Conservation (phyloP, 2,329 filamentous ascomycete species). For the Pseudocercospora fuligena region DNA sequence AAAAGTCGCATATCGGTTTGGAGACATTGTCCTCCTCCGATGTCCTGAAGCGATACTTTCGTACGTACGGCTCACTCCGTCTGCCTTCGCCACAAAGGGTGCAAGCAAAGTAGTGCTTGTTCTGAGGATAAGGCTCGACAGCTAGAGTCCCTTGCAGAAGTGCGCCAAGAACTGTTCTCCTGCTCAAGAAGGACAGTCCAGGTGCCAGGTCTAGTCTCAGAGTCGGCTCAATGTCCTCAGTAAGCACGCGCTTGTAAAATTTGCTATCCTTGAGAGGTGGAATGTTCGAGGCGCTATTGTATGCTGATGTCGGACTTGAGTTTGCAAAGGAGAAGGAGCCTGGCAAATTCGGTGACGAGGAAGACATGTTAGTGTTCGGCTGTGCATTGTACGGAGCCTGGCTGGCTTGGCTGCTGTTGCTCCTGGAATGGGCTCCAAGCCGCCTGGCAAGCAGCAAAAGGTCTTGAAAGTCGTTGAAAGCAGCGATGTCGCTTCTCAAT, state of each 20-base stretch:
- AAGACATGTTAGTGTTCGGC: slow-evolving; percentile 3
- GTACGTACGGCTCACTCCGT: slow-evolving; percentile 70
- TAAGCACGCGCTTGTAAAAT: slow-evolving; percentile 88
- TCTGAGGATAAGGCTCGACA: slow-evolving; percentile 76
- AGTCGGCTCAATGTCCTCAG: slow-evolving; percentile 94
- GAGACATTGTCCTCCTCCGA: slow-evolving; percentile 84
- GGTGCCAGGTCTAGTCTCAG: slow-evolving; percentile 87
- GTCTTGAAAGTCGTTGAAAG: slow-evolving; percentile 84
- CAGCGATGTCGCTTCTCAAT: slow-evolving; percentile 76
- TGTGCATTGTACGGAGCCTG: slow-evolving; percentile 13
- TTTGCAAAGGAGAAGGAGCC: slow-evolving; percentile 47
- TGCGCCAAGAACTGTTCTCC: slow-evolving; percentile 79
- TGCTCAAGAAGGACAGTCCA: slow-evolving; percentile 89
- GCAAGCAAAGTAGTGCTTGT: slow-evolving; percentile 69
- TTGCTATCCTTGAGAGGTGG: slow-evolving; percentile 83
- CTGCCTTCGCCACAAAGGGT: slow-evolving; percentile 86
- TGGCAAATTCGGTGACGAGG: slow-evolving; percentile 47
- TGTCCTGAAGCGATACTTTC: slow-evolving; percentile 86
- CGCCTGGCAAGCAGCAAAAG: slow-evolving; percentile 69
- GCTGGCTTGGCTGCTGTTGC: slow-evolving; percentile 56
- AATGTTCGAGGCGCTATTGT: slow-evolving; percentile 40
- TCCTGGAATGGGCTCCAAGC: slow-evolving; percentile 64
- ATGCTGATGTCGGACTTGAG: slow-evolving; percentile 36
- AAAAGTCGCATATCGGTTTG: slow-evolving; percentile 89
- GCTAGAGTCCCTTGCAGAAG: slow-evolving; percentile 85